A percentile compares a stretch with the other conserved stretches of the same genome.
These are phyloP conservation scores for Rutidosis leptorrhynchoides DNA, from an alignment of 129 eudicot species.

Conservation along the genomic window DNA sequence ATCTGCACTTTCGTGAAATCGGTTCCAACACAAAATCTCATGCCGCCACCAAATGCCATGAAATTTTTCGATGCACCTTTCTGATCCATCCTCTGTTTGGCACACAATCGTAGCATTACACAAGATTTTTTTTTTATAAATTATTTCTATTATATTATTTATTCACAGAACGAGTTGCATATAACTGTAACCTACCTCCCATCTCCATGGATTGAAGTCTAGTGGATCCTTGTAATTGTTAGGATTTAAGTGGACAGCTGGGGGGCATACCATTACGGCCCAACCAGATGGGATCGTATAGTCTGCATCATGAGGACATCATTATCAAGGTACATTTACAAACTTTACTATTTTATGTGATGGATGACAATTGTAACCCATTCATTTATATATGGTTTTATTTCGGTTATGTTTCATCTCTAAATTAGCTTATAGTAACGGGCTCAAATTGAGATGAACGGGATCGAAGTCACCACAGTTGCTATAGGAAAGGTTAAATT, in stretches of 20 bases:
- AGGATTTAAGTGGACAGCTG: slow-evolving; percentile 85
- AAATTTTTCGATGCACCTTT: slow-evolving; percentile 78
- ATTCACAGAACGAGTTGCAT: background rate
- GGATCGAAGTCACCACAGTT: background rate
- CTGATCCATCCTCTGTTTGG: slow-evolving; percentile 60
- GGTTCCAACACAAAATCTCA: slow-evolving; percentile 98
- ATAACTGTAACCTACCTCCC: slow-evolving; percentile 60
- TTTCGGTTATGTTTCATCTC: background rate
- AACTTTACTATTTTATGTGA: background rate
- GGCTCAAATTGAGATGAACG: background rate
- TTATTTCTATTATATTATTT: background rate
- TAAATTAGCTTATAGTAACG: background rate
- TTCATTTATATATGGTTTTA: background rate
- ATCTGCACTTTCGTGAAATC: slow-evolving; percentile 87
- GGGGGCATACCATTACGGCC: slow-evolving; percentile 98
- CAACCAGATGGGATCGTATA: slow-evolving; percentile 94
- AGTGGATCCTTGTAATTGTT: slow-evolving; percentile 66
- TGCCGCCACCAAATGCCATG: slow-evolving; percentile 98
- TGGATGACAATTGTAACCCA: background rate
- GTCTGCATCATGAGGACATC: slow-evolving; percentile 41
- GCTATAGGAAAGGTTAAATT: background rate
- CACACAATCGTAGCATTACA: slow-evolving; percentile 12
- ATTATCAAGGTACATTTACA: slow-evolving; percentile 22
- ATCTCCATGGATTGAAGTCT: slow-evolving; percentile 83
- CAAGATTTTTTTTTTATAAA: too few relatives aligned